Conservation (phyloP, 179 eudicot genomes). For the Silene coronaria region DNA sequence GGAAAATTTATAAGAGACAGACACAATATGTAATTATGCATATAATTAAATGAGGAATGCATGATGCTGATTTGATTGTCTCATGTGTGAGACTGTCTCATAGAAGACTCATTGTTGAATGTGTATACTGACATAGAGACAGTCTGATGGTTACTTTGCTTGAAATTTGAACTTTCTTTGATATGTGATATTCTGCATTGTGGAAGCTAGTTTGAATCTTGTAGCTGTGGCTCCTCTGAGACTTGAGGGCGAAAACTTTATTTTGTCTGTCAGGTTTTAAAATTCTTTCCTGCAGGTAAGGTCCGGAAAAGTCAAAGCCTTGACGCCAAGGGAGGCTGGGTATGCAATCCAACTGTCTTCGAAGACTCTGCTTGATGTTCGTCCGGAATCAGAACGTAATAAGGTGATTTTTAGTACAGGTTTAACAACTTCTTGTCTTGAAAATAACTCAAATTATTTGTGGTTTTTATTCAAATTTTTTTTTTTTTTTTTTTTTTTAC, state of each 20-base stretch:
- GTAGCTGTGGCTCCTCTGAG: neutral
- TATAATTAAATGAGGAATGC: no score
- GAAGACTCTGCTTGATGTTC: conserved; percentile 80
- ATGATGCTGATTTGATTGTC: no score
- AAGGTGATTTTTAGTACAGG: conserved; percentile 40
- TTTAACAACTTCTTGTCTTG: no score
- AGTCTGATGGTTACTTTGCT: neutral
- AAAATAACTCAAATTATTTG: no score
- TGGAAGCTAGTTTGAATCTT: neutral
- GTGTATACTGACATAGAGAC: neutral
- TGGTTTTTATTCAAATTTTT: neutral
- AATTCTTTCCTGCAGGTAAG: conserved; percentile 53
- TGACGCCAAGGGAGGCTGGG: conserved; percentile 87
- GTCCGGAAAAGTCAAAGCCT: conserved; percentile 75
- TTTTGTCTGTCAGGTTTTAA: conserved; percentile 25
- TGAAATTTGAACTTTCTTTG: neutral
- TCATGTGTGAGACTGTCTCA: no score
- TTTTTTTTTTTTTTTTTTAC: neutral
- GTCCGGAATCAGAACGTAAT: conserved; percentile 66
- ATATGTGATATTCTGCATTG: conserved; percentile 10
- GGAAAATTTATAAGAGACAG: neutral
- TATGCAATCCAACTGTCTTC: conserved; percentile 83
- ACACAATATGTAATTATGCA: no score
- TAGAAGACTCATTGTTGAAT: neutral
- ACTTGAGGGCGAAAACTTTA: conserved; percentile 17